These are phyloP conservation scores for Erysimum cheiranthoides DNA, from an alignment of 345 rosid genomes.

Conservation along the genomic window DNA sequence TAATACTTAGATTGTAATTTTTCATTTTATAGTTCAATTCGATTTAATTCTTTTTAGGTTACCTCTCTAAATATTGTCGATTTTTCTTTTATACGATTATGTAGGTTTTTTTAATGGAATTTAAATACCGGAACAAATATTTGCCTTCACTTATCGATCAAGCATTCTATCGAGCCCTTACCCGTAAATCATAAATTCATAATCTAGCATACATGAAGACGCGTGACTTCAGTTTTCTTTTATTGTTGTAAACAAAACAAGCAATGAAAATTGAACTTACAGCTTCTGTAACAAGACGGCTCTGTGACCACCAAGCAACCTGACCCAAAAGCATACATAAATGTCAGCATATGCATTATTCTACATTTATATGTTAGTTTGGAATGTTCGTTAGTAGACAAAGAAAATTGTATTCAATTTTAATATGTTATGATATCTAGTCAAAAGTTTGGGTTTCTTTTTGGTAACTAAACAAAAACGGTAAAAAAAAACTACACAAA, in stretches of 20 bases:
- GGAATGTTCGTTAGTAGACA: background rate
- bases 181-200: background rate
- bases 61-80: too few relatives aligned
- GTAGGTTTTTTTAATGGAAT: background rate
- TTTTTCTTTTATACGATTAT: background rate
- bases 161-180: background rate
- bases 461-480: background rate
- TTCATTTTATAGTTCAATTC: background rate
- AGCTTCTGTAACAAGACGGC: conserved; percentile 19
- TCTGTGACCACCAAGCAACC: conserved; percentile 3
- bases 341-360: background rate
- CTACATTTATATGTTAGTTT: background rate
- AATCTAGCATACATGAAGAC: background rate
- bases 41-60: too few relatives aligned
- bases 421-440: background rate
- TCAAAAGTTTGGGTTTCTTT: background rate
- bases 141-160: background rate
- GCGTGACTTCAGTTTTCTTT: background rate
- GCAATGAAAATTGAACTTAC: too few relatives aligned
- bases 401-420: background rate
- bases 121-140: background rate
- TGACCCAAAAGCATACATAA: background rate
- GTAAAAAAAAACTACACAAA: background rate
- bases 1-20: background rate
- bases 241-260: too few relatives aligned